A percentile compares a stretch with the other conserved stretches of the same genome.
These are phyloP conservation scores for Pseudogymnoascus sp. DNA, from an alignment of 2,329 filamentous ascomycete genomes.

Conservation along the genomic window DNA sequence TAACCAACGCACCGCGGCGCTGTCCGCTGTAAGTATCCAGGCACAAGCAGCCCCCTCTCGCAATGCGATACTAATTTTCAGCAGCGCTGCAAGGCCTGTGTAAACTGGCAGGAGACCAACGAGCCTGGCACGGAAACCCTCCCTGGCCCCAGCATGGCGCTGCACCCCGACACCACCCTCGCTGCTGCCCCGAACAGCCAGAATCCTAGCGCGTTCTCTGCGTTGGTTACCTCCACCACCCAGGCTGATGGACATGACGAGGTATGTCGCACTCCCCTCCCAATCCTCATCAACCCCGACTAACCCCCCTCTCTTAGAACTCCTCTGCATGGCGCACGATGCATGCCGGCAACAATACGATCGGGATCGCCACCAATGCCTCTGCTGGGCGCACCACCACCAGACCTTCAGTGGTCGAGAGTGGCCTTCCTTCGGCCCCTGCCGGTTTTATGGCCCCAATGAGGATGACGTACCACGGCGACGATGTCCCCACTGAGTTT, in stretches of 20 bases:
- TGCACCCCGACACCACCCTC: neutral
- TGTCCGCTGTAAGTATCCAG: slow-evolving; percentile 27
- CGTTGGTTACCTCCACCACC: neutral
- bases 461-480: neutral
- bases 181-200: neutral
- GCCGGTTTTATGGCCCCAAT: neutral
- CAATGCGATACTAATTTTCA: slow-evolving; percentile 4
- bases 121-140: slow-evolving; percentile 15
- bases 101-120: slow-evolving; percentile 18
- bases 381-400: neutral
- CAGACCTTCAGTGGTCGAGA: neutral
- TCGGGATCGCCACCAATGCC: neutral
- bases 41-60: neutral
- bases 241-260: neutral
- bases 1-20: slow-evolving; percentile 34
- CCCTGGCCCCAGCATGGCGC: slow-evolving; percentile 16
- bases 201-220: neutral
- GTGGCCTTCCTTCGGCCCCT: neutral
- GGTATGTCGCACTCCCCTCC: neutral
- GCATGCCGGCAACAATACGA: neutral
- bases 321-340: neutral
- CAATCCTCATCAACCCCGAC: neutral
- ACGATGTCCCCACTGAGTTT: neutral
- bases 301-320: neutral
- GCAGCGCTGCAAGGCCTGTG: slow-evolving; percentile 33